A percentile compares a stretch with the other conserved stretches of the same genome.
Evolutionary conservation across 1,139 yeast genomes (phyloP).

Genomic region (Pichia inconspicua): DNA sequence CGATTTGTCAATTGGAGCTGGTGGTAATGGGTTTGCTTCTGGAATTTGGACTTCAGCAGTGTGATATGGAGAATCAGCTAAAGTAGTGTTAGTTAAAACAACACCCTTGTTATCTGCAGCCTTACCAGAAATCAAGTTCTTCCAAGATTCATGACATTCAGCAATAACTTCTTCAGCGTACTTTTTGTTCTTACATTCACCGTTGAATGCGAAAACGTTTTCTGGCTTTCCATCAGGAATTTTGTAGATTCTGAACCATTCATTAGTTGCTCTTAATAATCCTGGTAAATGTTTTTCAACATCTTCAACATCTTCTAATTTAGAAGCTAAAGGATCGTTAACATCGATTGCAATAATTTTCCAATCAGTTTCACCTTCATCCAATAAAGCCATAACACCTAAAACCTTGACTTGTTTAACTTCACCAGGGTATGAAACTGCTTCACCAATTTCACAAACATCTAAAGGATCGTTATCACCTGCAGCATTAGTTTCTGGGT

Average conservation of each 20-base stretch:
- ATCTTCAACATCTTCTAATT: conserved; percentile 67
- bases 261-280: conserved; percentile 70
- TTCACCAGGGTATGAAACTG: conserved; percentile 64
- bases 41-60: conserved; percentile 53
- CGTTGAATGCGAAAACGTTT: conserved; percentile 80
- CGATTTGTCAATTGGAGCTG: conserved; percentile 94
- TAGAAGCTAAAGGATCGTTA: conserved; percentile 67
- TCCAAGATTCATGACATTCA: conserved; percentile 72
- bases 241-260: conserved; percentile 89
- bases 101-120: conserved; percentile 40
- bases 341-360: conserved; percentile 72
- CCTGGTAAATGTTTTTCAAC: conserved; percentile 75
- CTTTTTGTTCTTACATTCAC: conserved; percentile 64
- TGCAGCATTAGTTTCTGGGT: conserved; percentile 70
- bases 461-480: conserved; percentile 93
- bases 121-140: conserved; percentile 47
- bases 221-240: conserved; percentile 87
- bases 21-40: conserved; percentile 59
- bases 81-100: conserved; percentile 67
- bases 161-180: conserved; percentile 66
- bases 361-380: conserved; percentile 95
- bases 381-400: conserved; percentile 81
- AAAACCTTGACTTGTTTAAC: conserved; percentile 75
- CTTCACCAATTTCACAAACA: conserved; percentile 81
- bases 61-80: conserved; percentile 48